Conservation (phyloP, 2,329 filamentous ascomycete species). For the Arthroderma sp. region DNA sequence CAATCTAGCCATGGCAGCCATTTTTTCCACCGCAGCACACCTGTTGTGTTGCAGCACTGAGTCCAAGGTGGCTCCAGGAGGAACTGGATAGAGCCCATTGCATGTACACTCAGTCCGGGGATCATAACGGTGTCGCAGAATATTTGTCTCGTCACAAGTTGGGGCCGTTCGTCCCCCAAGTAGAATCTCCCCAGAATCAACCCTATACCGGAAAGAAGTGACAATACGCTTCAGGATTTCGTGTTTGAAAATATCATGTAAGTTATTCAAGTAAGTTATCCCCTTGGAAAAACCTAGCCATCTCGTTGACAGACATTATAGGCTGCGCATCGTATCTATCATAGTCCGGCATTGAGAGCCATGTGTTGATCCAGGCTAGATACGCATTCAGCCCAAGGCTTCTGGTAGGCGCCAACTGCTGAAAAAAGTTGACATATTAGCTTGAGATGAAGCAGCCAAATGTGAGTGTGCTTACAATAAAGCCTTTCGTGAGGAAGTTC, state of each 20-base stretch:
- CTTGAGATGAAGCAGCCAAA: too few species aligned
- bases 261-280: neutral
- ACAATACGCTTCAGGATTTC: neutral
- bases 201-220: neutral
- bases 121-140: conserved; percentile 10
- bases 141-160: conserved; percentile 10
- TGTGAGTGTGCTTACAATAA: too few species aligned
- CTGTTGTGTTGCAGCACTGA: neutral
- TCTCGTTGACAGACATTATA: neutral
- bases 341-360: neutral
- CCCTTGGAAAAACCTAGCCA: neutral
- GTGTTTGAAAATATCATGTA: neutral
- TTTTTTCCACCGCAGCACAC: conserved; percentile 3
- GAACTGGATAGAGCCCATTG: conserved; percentile 6
- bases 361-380: neutral
- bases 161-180: conserved; percentile 9
- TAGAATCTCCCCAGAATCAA: neutral
- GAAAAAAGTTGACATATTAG: too few species aligned
- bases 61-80: neutral
- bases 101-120: conserved; percentile 10
- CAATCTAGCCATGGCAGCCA: neutral
- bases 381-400: neutral
- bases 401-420: neutral
- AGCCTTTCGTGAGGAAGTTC: too few species aligned
- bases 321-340: neutral